These are phyloP conservation scores for Scedosporium aurantiacum DNA, from an alignment of 2,329 filamentous ascomycete genomes.

Conservation along the genomic window DNA sequence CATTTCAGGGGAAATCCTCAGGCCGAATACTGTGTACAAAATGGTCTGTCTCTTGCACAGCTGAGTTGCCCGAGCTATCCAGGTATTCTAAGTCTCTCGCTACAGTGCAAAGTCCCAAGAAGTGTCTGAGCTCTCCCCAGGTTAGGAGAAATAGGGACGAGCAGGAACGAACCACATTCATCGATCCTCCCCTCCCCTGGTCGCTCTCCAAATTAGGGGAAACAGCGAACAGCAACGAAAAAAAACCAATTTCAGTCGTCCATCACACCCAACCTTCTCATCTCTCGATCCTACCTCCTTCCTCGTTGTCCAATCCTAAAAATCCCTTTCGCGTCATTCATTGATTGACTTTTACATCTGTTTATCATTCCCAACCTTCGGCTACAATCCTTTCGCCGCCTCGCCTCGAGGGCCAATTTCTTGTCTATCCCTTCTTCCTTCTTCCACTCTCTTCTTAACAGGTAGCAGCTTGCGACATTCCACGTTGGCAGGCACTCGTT, in stretches of 20 bases:
- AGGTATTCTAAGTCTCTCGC: neutral
- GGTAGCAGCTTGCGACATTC: constrained; percentile 23
- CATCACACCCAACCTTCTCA: constrained; percentile 5
- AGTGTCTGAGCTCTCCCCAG: neutral
- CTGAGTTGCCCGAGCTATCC: too few species aligned
- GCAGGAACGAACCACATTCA: constrained; percentile 2
- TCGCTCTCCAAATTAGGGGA: constrained; percentile 5
- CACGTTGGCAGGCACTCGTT: constrained; percentile 14
- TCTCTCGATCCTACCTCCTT: neutral
- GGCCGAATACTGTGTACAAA: too few species aligned
- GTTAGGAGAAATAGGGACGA: neutral
- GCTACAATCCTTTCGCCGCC: neutral
- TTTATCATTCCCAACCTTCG: neutral
- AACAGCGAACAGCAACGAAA: constrained; percentile 3
- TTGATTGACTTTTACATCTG: constrained; percentile 4
- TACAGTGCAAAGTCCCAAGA: neutral
- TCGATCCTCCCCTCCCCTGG: neutral
- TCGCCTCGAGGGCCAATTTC: neutral
- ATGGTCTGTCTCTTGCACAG: too few species aligned
- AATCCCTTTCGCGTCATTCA: constrained; percentile 6
- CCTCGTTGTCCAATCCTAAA: neutral
- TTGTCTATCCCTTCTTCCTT: neutral
- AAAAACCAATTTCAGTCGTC: constrained; percentile 7
- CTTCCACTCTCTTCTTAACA: neutral
- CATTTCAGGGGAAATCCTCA: too few species aligned